Base-by-base conservation (phyloP, 2,329 filamentous ascomycete species). In the Botrytis sinoallii region DNA sequence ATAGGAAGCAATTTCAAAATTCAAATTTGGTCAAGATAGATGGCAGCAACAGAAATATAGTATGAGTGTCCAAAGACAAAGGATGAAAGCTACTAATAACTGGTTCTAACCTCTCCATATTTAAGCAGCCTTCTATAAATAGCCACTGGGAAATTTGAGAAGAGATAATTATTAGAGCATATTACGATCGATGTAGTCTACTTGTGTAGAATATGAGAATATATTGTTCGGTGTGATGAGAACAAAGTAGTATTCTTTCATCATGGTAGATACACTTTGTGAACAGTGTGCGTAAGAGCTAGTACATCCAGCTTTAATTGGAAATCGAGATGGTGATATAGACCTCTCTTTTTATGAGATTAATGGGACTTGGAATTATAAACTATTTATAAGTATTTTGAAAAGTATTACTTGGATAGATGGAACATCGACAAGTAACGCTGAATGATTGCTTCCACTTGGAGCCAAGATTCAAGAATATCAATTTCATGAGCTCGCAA, bases 91-190 rank as follows among this genome's bases (percentile, higher is more conserved):
- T 29, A 18, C 12, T 55, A 46, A 22, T 3, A 29, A 18, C 6
- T 29, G 2, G 2, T 18, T 55, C 14, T 1, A 4, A 9, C 4
- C n/a, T 7, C 14, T 4, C 6, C 25, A 8, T 8, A 29, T 29
- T 6, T 9, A 57, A 29, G 18, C 18, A 18, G 6, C 7, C 16
- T 18, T 18, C 14, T 29, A 18, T 3, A 18, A 29, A 57, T 3
- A 32, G n/a, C 14, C 52, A 57, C n/a, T 57, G 52, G 3, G 6
- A 8, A 29, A 29, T 9, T 57, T 57, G 14, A 29, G n/a, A 32
- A 57, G n/a, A 57, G 14, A 57, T 57, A 3, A 5, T 8, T 18
- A n/a, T 55, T n/a, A 55, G n/a, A n/a, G 16, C 14, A 55, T 55
- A 18, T 29, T 7, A 29, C 4, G 10, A 55, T 55, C 4, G 48